Evolutionary conservation across 805 yeast genomes (phyloP), one percentile per base, ranked within the genome.

Genomic region (Schizosaccharomyces octosporus): DNA sequence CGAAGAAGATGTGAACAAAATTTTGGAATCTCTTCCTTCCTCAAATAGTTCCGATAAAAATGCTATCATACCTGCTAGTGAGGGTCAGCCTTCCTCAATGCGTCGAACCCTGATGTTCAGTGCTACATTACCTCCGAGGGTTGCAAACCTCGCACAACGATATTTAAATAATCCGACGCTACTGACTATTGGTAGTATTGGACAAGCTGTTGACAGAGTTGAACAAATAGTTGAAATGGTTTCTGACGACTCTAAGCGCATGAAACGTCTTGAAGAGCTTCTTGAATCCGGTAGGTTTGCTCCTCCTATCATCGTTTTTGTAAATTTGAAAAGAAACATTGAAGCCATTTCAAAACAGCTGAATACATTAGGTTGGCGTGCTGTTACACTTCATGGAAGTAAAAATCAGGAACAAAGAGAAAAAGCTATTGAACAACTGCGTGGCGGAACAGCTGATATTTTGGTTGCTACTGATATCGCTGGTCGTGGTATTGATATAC

Each of bases 381-480:
- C 81, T 0, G 82, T 81, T 0, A 78, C 82, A 0, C 77, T 90
- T 66, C 97, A 90, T 71, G 97, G 97, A 15, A 82, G 89, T 0
- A 86, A 85, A 69, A 77, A 83, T 1, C 98, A 90, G 71, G 85
- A 81, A 13, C 83, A 83, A 66, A 79, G 98, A 71, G 97, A 90
- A 68, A 72, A 72, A n/a, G 85, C 95, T 0, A 75, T 90, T 19
- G 72, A 73, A 9, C 75, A 79, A 42, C 76, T 90, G 64, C 76
- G 82, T 57, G 65, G 71, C 5, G 82, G 84, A 1, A 71, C 73
- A 29, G 78, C 78, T 0, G 82, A 81, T 61, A 75, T 86, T 5
- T 72, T 90, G 55, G 82, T 90, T 19, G 97, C 97, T 2, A 93
- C 97, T 0, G 96, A 90, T 70, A 87, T 90, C 29, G 97, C 97